Percentiles rank a stretch among this genome's conserved stretches.
Conservation (phyloP, 2,329 filamentous ascomycete genomes). For the Apiospora koreana region DNA sequence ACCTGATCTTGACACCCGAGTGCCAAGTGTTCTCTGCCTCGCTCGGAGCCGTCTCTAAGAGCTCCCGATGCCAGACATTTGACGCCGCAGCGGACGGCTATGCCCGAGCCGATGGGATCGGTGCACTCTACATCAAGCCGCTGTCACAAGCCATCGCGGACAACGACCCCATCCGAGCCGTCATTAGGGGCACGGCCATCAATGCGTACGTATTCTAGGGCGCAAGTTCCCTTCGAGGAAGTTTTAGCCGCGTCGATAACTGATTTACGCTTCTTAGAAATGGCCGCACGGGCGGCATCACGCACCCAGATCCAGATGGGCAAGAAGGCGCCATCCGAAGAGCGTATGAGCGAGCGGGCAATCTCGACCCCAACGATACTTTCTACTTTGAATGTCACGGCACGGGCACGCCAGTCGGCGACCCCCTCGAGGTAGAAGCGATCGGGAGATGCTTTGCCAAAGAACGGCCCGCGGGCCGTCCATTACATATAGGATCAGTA, state of each 20-base stretch:
- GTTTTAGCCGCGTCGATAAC: too few relatives aligned
- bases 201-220: slow-evolving; percentile 34
- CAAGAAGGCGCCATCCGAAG: slow-evolving; percentile 25
- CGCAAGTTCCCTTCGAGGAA: too few relatives aligned
- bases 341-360: slow-evolving; percentile 22
- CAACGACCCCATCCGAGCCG: slow-evolving; percentile 17
- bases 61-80: slow-evolving; percentile 40
- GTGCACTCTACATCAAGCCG: slow-evolving; percentile 32
- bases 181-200: slow-evolving; percentile 23
- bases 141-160: slow-evolving; percentile 12
- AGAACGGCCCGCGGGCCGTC: slow-evolving; percentile 15
- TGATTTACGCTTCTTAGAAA: slow-evolving; percentile 16
- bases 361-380: slow-evolving; percentile 17
- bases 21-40: slow-evolving; percentile 20
- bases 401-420: slow-evolving; percentile 42
- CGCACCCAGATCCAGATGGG: slow-evolving; percentile 17
- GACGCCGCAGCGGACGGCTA: slow-evolving; percentile 50
- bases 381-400: slow-evolving; percentile 26
- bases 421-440: slow-evolving; percentile 39
- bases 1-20: slow-evolving; percentile 26
- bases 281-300: slow-evolving; percentile 24
- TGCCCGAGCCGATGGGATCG: slow-evolving; percentile 50
- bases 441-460: slow-evolving; percentile 19
- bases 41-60: slow-evolving; percentile 34
- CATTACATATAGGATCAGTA: slow-evolving; percentile 16